Base-by-base conservation (phyloP, 1,284 basidiomycete species). In the Ceratorhiza oryzae-sativae region DNA sequence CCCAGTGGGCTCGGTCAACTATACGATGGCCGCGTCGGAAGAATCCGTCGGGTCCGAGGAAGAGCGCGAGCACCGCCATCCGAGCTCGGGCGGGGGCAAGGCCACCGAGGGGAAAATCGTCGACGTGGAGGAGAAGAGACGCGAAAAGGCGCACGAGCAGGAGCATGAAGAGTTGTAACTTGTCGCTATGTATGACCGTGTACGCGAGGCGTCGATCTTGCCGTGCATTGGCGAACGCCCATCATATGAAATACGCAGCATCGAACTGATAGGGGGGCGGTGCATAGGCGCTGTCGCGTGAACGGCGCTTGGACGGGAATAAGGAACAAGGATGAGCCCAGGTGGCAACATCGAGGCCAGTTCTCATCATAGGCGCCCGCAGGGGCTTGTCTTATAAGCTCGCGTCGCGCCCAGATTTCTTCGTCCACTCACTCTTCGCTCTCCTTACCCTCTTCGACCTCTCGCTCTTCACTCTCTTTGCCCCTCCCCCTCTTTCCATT, bases 81-180 rank as follows among this genome's bases (percentile, higher is more conserved):
- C 36, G 36, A 58, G 48, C n/a, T 36, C 30, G n/a, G 53, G 39
- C 25, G 65, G 58, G 20, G 65, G 65, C 27, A 70, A 58, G 53
- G 58, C 58, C 15, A n/a, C 53, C 25, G 65, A 70, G 20, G 65
- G 65, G 30, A 70, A 58, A 42, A 70, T 70, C 15, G 65, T 70
- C 3, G 65, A 70, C 48, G 12, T 70, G 23, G 65, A 58, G 15
- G 65, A 70, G 20, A 70, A 70, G 65, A 42, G 53, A 13, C 32
- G 49, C n/a, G 61, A 63, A 63, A 46, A 49, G 61, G 45, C 46
- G 23, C 30, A 36, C n/a, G 36, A 48, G 27, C 20, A 63, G 61
- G 61, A 4, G 10, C 42, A 45, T 18, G 42, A 8, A 45, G 42
- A 45, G 18, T 18, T 45, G 42, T 45, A 45, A 45, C 18, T 18